phyloP scores from a whole-genome alignment of 345 rosid genomes.

The Ceriops decandra region DNA sequence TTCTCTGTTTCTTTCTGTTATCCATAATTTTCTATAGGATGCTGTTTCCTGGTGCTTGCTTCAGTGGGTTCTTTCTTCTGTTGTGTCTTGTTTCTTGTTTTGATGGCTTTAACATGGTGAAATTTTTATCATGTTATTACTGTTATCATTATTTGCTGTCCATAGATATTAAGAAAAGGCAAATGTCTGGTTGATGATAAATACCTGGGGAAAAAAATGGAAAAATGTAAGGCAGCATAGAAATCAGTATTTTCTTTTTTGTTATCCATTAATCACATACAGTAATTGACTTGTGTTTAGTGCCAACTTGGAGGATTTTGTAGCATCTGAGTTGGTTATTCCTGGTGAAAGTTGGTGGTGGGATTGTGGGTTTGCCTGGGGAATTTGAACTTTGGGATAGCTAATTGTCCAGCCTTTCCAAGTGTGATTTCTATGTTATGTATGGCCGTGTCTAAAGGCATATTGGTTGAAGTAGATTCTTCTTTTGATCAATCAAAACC shows the following conservation, averaged over 20 bases:
- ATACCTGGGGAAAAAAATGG: neutral
- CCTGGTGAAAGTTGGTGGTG: too few relatives aligned
- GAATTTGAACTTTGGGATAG: too few relatives aligned
- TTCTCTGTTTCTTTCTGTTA: neutral
- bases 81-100: neutral
- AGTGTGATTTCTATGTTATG: too few relatives aligned
- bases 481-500: too few relatives aligned
- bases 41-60: neutral
- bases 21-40: neutral
- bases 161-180: neutral
- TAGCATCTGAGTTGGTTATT: too few relatives aligned
- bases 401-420: too few relatives aligned
- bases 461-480: too few relatives aligned
- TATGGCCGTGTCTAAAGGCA: too few relatives aligned
- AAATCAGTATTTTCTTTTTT: too few relatives aligned
- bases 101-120: neutral
- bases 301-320: neutral
- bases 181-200: neutral
- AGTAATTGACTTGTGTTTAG: neutral
- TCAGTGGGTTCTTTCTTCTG: neutral
- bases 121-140: neutral
- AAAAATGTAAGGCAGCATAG: neutral
- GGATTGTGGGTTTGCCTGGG: too few relatives aligned
- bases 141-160: neutral
- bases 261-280: neutral